Evolutionary conservation across 1,284 basidiomycete genomes (phyloP).

Genomic region (Boletus semigastroideus): DNA sequence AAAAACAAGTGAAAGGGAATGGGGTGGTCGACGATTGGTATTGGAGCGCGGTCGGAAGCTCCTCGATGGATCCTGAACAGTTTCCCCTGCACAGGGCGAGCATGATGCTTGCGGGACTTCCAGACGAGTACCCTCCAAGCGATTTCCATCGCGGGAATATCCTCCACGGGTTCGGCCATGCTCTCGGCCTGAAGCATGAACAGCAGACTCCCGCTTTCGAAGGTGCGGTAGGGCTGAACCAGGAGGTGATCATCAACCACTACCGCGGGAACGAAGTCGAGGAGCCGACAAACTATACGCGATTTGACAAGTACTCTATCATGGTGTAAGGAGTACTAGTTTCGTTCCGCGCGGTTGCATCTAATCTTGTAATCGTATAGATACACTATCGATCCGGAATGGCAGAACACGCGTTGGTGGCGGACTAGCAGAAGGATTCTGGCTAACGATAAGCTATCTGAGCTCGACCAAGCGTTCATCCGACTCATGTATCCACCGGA

Average conservation of each 20-base stretch:
- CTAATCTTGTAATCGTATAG: background rate
- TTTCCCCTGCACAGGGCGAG: background rate
- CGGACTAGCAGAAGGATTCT: too few relatives aligned
- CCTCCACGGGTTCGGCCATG: background rate
- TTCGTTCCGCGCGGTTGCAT: background rate
- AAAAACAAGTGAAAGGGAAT: too few relatives aligned
- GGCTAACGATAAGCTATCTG: background rate
- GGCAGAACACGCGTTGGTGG: background rate
- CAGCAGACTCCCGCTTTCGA: background rate
- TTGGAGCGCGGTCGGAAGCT: too few relatives aligned
- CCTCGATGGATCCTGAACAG: too few relatives aligned
- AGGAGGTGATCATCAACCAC: background rate
- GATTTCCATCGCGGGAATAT: background rate
- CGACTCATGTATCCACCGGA: background rate
- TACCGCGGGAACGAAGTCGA: background rate
- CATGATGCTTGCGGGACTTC: background rate
- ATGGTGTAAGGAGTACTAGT: background rate
- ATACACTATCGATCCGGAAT: background rate
- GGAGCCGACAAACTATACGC: background rate
- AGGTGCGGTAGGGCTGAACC: background rate
- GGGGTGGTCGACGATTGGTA: too few relatives aligned
- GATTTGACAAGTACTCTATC: background rate
- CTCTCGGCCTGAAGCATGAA: background rate
- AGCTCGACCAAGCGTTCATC: background rate
- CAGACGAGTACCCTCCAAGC: background rate